Evolutionary conservation across 495 filamentous ascomycete genomes (phyloP), one percentile per base, ranked within the genome.

Genomic region (Daldinia bambusicola): DNA sequence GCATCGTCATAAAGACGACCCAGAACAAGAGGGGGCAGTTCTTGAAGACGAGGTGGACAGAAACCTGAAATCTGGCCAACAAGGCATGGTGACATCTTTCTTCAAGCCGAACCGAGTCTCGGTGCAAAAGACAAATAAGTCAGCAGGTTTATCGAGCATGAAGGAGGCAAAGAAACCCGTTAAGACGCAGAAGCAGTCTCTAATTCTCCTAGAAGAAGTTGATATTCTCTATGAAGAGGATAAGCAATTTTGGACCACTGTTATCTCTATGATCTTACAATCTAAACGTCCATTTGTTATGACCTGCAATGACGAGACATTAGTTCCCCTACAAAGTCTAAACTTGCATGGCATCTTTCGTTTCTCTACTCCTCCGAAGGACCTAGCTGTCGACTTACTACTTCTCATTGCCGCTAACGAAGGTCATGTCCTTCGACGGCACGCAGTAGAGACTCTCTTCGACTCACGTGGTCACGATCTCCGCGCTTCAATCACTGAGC

Each of bases 171-270:
- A 82, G 50, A 80, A 88, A 43, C 56, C 78, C 0, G 48, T 80
- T 30, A 85, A 88, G 62, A 81, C 81, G 45, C 94, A 98, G 76
- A 95, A 95, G 71, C 95, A 99, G 76, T 99, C 95, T 1, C 78
- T 99, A 13, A 97, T 99, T 64, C 85, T 99, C 4, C 82, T 99
- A 0, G 96, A 99, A 79, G 96, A 99, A 80, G 94, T 91, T 0
- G 96, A 99, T 74, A 79, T 98, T 18, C 85, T 98, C 6, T 99
- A 93, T 76, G 94, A 96, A 61, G 93, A 97, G 76, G 96, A 99
- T 77, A 93, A 91, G 75, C 89, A 94, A 64, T 99, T 99, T 76
- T 99, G 96, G 96, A 77, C 84, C 0, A 94, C 93, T 0, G 87
- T 97, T 0, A 79, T 93, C 18, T 85, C 85, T 13, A 85, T 99